Base-by-base conservation (phyloP, 2,329 filamentous ascomycete genomes). In the Aspergillus puulaauensis region DNA sequence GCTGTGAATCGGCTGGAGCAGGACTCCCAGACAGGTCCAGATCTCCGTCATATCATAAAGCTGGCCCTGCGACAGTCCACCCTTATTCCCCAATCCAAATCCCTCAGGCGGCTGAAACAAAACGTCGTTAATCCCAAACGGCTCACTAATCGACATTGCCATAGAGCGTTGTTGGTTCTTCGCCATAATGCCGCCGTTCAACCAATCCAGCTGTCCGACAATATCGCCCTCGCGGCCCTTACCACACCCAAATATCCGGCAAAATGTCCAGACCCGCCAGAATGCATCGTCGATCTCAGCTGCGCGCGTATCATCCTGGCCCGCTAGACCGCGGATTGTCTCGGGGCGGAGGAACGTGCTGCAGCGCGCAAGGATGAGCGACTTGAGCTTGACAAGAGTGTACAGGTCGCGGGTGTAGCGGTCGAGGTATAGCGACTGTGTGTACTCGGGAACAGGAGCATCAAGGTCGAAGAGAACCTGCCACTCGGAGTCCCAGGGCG, bases 221-320 rank as follows among this genome's bases (percentile, higher is more conserved):
- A 86, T 75, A 58, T 87, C 84, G 31, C 84, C 80, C 62, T 86
- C 83, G 14, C 84, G 79, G 4, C 78, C 79, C 62, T 84, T 86
- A 0, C 79, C 78, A 50, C 77, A 80, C 1, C 86, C 86, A 53
- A 88, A 88, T 33, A 87, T 81, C 54, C 80, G 80, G 70, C 85
- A 87, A 70, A 88, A 88, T 0, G 82, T 85, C 85, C 85, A 87
- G 31, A 88, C 82, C 2, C 85, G 81, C 83, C 84, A 88, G 48
- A 88, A 79, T 0, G 85, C 85, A 68, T 86, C 80, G 57, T 87
- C 82, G 24, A 87, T 77, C 56, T 84, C 80, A 41, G 76, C 74
- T 1, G 81, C 77, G 8, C 79, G 76, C 2, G 70, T 64, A 8
- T 77, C 73, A 44, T 79, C 76, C 19, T 76, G 69, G 4, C 80